Base-by-base conservation (phyloP, 257 asterid genomes). In the Orobanche coerulescens region DNA sequence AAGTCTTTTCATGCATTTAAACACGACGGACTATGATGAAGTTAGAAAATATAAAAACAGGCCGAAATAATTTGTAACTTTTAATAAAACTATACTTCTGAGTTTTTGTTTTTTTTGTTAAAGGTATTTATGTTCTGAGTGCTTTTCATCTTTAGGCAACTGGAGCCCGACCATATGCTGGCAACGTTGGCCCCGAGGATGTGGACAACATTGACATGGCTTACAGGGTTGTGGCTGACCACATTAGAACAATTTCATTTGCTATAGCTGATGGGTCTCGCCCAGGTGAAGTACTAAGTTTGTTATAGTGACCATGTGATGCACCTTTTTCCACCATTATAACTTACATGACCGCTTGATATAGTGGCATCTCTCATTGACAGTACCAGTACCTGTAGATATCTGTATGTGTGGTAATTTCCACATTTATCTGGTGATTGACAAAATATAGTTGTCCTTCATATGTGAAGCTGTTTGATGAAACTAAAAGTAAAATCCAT, bases 201-300 rank as follows among this genome's bases (percentile, higher is more conserved):
- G 79, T 74, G 57, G 97, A 89, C 73, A 83, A 76, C 8, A 62
- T 83, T 71, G 99, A 93, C 73, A 93, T 93, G 94, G 99, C 99
- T 56, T 93, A 93, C 73, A 83, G 99, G 78, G 99, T 93, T 68
- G 96, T 93, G 56, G 96, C 99, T 44, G 99, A 93, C 71, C 99
- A 93, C 71, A 89, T 93, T 47, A 77, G 99, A 71, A 93, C 99
- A 31, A 93, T 93, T 63, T 89, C 99, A 23, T 77, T 93, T 73
- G 99, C 99, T 68, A 89, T 93, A 76, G 99, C 99, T 75, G 99
- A 93, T 82, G 99, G 99, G 25, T 85, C 97, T 71, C 77, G 84
- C 48, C 99, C 99, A 80, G 96, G 98, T 92, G 47, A 70, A 50
- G 37, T 56, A 51, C 67, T 65, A 18, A 54, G 16, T 58, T 33